These are phyloP conservation scores for Grigorovia jiainica DNA, from an alignment of 805 yeast genomes.

Conservation along the genomic window DNA sequence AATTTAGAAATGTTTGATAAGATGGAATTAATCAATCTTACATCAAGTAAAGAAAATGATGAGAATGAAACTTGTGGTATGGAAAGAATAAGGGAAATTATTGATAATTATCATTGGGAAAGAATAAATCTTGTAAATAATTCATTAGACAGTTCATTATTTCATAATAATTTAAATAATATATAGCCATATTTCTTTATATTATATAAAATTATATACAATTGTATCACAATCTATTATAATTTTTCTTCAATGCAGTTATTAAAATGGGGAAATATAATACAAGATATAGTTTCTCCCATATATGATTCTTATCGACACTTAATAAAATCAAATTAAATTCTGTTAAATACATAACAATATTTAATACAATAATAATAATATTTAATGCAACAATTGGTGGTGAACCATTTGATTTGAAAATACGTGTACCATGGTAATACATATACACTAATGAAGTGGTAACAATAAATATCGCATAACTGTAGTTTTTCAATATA, in stretches of 20 bases:
- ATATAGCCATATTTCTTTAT: no score
- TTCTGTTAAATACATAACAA: conserved; percentile 21
- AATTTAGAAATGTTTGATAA: not conserved
- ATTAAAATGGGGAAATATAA: not conserved
- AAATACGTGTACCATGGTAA: conserved; percentile 22
- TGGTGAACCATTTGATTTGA: conserved; percentile 13
- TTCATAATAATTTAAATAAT: not conserved
- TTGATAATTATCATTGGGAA: conserved; percentile 43
- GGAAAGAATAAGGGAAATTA: conserved; percentile 35
- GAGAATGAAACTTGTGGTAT: conserved; percentile 33
- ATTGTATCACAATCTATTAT: conserved; percentile 5
- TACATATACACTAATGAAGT: conserved; percentile 20
- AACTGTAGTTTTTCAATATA: conserved; percentile 23
- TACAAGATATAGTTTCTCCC: not conserved
- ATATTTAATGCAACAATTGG: not conserved
- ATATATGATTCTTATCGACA: not conserved
- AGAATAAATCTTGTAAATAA: not conserved
- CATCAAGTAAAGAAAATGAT: not conserved
- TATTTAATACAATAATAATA: not conserved
- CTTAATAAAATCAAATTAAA: conserved; percentile 23
- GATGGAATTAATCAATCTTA: conserved; percentile 14
- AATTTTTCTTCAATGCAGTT: not conserved
- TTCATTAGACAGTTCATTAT: not conserved
- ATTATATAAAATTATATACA: conserved; percentile 4
- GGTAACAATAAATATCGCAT: conserved; percentile 22